Conservation (phyloP, 306 rosid species). For the Gastrolobium villosum region DNA sequence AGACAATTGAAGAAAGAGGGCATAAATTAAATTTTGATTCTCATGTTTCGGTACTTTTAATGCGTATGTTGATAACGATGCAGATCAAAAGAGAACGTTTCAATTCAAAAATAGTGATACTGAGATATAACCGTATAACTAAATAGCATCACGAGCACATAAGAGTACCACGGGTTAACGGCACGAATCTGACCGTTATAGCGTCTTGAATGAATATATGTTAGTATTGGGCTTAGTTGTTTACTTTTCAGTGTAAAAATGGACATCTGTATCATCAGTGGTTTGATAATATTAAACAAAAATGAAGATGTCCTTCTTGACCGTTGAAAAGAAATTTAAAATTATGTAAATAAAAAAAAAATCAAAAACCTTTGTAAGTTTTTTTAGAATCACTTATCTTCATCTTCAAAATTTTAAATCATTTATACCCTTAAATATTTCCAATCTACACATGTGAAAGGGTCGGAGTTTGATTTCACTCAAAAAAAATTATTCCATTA, state of each 20-base stretch:
- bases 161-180: background rate
- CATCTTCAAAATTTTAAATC: too few relatives aligned
- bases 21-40: background rate
- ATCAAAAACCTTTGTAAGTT: too few relatives aligned
- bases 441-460: too few relatives aligned
- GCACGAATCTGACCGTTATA: slow-evolving; percentile 14
- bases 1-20: background rate
- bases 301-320: background rate
- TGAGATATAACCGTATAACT: background rate
- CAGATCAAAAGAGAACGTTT: background rate
- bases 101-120: background rate
- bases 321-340: background rate
- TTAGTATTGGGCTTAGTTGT: background rate
- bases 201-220: background rate
- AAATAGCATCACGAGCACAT: background rate
- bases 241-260: too few relatives aligned
- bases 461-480: too few relatives aligned
- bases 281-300: background rate
- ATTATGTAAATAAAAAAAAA: background rate
- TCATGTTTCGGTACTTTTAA: too few relatives aligned
- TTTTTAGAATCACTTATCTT: too few relatives aligned
- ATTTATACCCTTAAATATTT: too few relatives aligned
- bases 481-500: too few relatives aligned
- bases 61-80: background rate
- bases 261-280: background rate